Base-by-base conservation (phyloP, 805 yeast species). In the Candida nemodendra region DNA sequence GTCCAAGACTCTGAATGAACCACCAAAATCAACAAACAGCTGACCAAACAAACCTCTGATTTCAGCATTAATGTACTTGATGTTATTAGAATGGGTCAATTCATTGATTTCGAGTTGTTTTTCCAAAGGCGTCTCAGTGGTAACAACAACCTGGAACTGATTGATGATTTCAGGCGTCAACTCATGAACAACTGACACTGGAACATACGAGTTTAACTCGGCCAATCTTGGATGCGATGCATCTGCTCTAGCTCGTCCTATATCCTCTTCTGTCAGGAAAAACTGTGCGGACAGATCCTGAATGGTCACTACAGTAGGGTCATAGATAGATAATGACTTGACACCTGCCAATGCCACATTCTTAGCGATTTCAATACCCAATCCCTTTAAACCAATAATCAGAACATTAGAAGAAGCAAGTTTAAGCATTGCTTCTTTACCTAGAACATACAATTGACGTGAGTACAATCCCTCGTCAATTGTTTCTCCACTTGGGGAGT, bases 301-400 rank as follows among this genome's bases (percentile, higher is more conserved):
- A 30, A 88, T 48, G 38, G 70, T 62, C 15, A 84, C 83, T 1
- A 79, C 74, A 14, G 68, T 69, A 9, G 95, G 95, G 57, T 93
- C 99, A 60, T 82, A 87, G 22, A 93, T 63, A 6, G 95, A 71
- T 51, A 93, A 68, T 7, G 95, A 82, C 68, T 93, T 93, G 53
- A 93, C 99, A 56, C 99, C 99, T 3, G 99, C 99, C 26, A 93
- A 72, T 0, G 96, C 95, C 39, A 93, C 88, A 64, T 93, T 93
- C 66, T 93, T 93, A 17, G 99, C 97, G 41, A 93, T 88, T 66
- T 93, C 99, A 29, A 87, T 76, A 56, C 99, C 99, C 32, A 93
- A 69, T 32, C 99, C 99, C 58, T 79, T 82, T 39, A 91, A 69
- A 3, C 99, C 99, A 46, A 90, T 78, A 32, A 93, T 73, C 34